Evolutionary conservation across 257 asterid genomes (phyloP), one percentile per base, ranked within the genome.

Genomic region (Solanum chilense): DNA sequence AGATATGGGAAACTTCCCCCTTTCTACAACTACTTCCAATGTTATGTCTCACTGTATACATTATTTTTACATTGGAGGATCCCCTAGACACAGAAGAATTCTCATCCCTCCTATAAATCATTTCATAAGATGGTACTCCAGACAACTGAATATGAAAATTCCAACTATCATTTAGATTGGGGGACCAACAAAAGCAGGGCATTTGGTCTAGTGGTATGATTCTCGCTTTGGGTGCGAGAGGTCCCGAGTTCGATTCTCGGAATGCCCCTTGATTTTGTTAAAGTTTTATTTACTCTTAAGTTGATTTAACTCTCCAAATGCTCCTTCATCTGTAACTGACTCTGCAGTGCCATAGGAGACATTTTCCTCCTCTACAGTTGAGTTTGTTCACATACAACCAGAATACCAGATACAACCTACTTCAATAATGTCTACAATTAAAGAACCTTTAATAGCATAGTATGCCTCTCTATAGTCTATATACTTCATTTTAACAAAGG

Each of bases 161-260:
- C 20, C 20, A 80, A 4, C 29, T 44, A 29, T 29, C 16, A 47
- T 80, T 44, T 47, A 80, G 12, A 47, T 41, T 25, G 84, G n/a
- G 6, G 20, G 20, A n/a, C 37, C 23, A 76, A 21, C 31, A 37
- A 20, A 37, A 47, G 3, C 5, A 3, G 98, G 94, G 95, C 95
- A 93, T 92, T 94, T 92, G 99, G 98, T 92, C 95, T 94, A 92
- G 96, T 91, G 96, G 95, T 91, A 94, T 93, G 96, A 95, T 94
- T 93, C 98, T 92, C 91, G 93, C 95, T 95, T 90, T 69, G 94
- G 97, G 97, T 91, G 94, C 94, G 95, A 90, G 94, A 92, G 96
- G 98, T 92, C 98, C 91, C 90, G 91, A 92, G 94, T 93, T 95
- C 93, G 88, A 96, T 93, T 92, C 94, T 92, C 91, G 95, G 94